phyloP scores from a whole-genome alignment of 106 monocot species.

The Dendrobium chrysotoxum region DNA sequence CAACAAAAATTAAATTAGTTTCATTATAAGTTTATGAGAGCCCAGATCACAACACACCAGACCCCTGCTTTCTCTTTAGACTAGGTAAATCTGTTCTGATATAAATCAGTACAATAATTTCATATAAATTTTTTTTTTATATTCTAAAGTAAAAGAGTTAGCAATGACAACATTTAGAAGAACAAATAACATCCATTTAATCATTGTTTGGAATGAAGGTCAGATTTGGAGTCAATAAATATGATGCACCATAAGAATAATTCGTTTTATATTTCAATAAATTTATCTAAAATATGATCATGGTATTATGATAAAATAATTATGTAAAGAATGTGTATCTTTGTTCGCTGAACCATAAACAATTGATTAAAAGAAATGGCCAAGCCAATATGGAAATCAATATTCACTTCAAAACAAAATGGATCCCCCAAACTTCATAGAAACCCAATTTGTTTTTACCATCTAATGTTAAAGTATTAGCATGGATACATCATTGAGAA shows the following conservation, averaged over 20 bases:
- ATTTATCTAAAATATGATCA: too few species aligned
- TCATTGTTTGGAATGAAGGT: not conserved
- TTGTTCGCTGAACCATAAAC: constrained; percentile 25
- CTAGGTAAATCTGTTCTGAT: not conserved
- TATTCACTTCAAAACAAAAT: not conserved
- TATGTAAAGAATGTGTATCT: not conserved
- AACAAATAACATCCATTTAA: not conserved
- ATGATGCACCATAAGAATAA: not conserved
- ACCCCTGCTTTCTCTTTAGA: constrained; percentile 26
- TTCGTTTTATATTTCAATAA: too few species aligned
- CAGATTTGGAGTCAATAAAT: not conserved
- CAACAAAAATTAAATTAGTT: constrained; percentile 29
- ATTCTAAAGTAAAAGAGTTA: not conserved
- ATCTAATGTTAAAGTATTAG: not conserved
- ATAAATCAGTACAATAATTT: not conserved
- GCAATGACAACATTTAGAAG: not conserved
- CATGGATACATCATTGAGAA: not conserved
- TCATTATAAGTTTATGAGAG: constrained; percentile 26
- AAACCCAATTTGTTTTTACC: not conserved
- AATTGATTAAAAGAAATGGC: too few species aligned
- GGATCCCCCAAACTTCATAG: not conserved
- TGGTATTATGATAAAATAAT: too few species aligned
- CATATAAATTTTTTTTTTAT: not conserved
- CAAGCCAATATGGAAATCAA: not conserved
- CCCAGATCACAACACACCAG: constrained; percentile 9